A percentile compares a stretch with the other conserved stretches of the same genome.
Conservation (phyloP, 257 asterid species). For the Prunella vulgaris region DNA sequence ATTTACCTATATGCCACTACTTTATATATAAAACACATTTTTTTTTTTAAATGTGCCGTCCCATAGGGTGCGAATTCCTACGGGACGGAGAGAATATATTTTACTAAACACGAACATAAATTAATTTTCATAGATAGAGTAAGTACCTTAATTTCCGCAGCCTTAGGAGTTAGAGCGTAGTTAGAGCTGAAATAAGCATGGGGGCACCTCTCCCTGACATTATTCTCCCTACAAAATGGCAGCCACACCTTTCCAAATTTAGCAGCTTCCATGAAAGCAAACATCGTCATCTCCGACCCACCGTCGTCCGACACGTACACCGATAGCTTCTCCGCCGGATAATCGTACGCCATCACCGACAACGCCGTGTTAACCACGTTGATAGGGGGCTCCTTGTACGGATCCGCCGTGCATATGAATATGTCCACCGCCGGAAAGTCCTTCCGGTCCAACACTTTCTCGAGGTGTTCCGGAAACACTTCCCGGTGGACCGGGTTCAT, state of each 20-base stretch:
- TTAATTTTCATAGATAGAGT: no score
- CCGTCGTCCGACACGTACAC: constrained; percentile 80
- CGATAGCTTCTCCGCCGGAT: constrained; percentile 61
- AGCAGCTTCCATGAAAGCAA: constrained; percentile 78
- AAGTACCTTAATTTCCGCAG: constrained; percentile 50
- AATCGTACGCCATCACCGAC: constrained; percentile 75
- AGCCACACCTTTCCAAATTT: constrained; percentile 58
- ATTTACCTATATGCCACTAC: no score
- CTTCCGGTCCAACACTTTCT: constrained; percentile 5
- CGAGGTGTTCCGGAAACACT: constrained; percentile 36
- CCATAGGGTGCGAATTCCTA: no score
- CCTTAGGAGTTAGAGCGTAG: constrained; percentile 11
- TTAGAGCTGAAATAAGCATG: constrained; percentile 46
- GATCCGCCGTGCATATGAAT: constrained; percentile 82
- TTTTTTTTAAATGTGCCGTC: no score
- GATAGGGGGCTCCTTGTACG: constrained; percentile 63
- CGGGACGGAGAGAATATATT: no score
- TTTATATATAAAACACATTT: no score
- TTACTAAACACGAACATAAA: no score
- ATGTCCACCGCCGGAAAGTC: constrained; percentile 56
- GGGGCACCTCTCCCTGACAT: constrained; percentile 49
- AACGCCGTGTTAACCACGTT: constrained; percentile 63
- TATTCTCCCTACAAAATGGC: constrained; percentile 60
- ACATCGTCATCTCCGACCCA: constrained; percentile 64
- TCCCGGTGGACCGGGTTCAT: constrained; percentile 53